phyloP scores from a whole-genome alignment of 129 eudicot genomes.

The Lonicera japonica region DNA sequence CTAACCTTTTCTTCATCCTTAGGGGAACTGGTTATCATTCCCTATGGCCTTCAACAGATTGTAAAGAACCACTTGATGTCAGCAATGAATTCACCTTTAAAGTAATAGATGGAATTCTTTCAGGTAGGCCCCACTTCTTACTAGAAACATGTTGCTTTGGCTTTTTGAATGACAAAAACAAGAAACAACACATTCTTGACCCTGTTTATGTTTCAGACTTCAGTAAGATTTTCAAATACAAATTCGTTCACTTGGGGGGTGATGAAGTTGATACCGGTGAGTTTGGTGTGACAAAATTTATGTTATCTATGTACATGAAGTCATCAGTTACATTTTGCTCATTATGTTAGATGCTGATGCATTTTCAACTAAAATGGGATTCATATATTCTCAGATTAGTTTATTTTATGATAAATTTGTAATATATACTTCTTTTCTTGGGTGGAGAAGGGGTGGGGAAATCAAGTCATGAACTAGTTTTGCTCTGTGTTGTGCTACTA shows the following conservation, averaged over 20 bases:
- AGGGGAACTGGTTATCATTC: constrained; percentile 94
- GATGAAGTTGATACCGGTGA: constrained; percentile 94
- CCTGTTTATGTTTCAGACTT: constrained; percentile 61
- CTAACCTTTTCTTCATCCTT: neutral
- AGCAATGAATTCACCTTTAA: constrained; percentile 86
- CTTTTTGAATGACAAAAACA: neutral
- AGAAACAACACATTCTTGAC: constrained; percentile 6
- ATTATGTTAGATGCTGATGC: no score
- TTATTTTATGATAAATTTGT: no score
- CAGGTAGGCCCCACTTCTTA: constrained; percentile 37
- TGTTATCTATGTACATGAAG: no score
- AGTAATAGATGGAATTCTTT: constrained; percentile 81
- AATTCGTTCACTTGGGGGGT: constrained; percentile 92
- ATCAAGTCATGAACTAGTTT: no score
- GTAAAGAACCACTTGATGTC: constrained; percentile 93
- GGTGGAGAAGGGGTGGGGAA: no score
- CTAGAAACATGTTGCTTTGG: constrained; percentile 8
- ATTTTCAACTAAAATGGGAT: no score
- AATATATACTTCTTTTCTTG: no score
- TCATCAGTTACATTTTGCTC: no score
- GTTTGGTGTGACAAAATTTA: constrained; percentile 23
- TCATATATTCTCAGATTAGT: no score
- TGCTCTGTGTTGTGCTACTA: no score
- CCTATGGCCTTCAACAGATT: constrained; percentile 72
- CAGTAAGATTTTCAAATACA: constrained; percentile 80